Base-by-base conservation (phyloP, 352 stramenopile species). In the Phytophthora rubi region DNA sequence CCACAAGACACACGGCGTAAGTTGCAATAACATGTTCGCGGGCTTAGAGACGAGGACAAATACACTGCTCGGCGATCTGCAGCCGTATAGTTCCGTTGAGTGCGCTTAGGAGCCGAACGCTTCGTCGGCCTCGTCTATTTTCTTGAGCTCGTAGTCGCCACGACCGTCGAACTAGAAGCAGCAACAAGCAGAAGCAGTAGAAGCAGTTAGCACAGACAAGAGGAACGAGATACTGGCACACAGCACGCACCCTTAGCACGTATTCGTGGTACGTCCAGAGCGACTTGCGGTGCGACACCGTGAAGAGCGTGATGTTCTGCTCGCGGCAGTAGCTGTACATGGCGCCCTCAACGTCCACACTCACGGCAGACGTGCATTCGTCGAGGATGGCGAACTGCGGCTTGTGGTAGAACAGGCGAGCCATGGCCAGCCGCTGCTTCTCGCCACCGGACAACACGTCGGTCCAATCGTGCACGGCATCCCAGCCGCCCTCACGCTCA, bases 241-340 rank as follows among this genome's bases (percentile, higher is more conserved):
- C 6, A 66, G 44, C n/a, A 85, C 77, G 54, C 77, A 95, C 86
- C 70, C 79, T 78, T 54, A 94, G 81, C 18, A 93, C 84, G 70
- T 90, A 92, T 80, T 94, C 87, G 74, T 97, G 92, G 75, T 97
- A 95, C 63, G 83, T 87, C 90, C 90, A 97, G 10, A 97, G 68
- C 75, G 87, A 95, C 74, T 96, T 94, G 70, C 92, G 86, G 69
- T 97, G 91, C 61, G 89, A 97, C 37, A 97, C 91, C 3, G 91
- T 97, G 69, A 97, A 97, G 26, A 97, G 79, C 65, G 91, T 97
- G 70, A 97, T 97, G 73, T 90, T 89, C 53, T 93, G 85, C 51
- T 89, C 73, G 32, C 85, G 77, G 62, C 86, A 93, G 61, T 89
- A 68, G 39, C 64, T 79, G 78, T 97, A 97, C 77, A 97, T 92